phyloP scores from a whole-genome alignment of 257 asterid species.

The Echites panduratus region DNA sequence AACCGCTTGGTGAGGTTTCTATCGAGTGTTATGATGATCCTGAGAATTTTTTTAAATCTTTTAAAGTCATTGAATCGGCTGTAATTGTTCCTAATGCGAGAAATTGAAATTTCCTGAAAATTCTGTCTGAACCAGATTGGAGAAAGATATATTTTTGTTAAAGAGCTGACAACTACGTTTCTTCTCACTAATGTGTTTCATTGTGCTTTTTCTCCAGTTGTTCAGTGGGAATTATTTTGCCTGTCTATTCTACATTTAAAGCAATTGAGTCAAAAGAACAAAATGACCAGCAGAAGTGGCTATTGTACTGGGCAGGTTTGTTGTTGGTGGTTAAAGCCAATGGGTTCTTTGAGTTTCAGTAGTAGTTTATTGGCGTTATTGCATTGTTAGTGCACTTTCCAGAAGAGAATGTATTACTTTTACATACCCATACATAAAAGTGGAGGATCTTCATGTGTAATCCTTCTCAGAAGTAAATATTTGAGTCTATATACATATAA shows the following conservation, averaged over 20 bases:
- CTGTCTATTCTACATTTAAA: conserved; percentile 92
- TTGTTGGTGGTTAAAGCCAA: conserved; percentile 9
- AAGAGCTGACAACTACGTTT: neutral
- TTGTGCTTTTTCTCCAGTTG: conserved; percentile 47
- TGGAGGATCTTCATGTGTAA: neutral
- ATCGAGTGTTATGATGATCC: neutral
- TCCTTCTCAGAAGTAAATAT: neutral
- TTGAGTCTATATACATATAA: neutral
- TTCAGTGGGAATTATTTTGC: conserved; percentile 80
- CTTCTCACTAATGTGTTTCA: conserved; percentile 18
- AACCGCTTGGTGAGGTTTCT: conserved; percentile 72
- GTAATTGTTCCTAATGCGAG: neutral
- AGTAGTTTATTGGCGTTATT: too few relatives aligned
- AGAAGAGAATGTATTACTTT: neutral
- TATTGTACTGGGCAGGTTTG: conserved; percentile 95
- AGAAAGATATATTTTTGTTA: neutral
- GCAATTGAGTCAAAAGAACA: conserved; percentile 74
- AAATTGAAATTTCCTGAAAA: neutral
- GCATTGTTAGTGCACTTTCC: neutral
- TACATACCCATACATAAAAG: neutral
- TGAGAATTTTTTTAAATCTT: neutral
- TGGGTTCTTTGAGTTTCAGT: neutral
- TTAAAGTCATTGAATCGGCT: neutral
- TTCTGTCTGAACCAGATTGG: neutral
- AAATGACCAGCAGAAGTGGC: conserved; percentile 80